These are phyloP conservation scores for Boechera retrofracta DNA, from an alignment of 345 rosid species.

Conservation along the genomic window DNA sequence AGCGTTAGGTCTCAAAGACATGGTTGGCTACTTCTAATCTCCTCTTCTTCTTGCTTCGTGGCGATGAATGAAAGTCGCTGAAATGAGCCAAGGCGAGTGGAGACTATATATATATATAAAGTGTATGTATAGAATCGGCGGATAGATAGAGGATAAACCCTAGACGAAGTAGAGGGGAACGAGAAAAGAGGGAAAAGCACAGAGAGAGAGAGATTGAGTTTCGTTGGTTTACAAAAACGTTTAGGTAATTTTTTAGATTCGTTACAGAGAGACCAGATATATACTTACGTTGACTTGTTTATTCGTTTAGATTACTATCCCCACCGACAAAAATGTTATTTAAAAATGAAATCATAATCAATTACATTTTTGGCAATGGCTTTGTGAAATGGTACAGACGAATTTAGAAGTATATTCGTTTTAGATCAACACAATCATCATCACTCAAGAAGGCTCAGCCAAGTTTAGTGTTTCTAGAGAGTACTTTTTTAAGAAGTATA, in stretches of 20 bases:
- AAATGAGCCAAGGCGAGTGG: neutral
- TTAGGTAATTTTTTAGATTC: neutral
- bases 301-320: too few relatives aligned
- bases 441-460: constrained; percentile 10
- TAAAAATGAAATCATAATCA: too few relatives aligned
- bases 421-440: constrained; percentile 17
- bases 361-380: neutral
- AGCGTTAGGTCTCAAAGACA: constrained; percentile 82
- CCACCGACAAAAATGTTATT: too few relatives aligned
- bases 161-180: constrained; percentile 26
- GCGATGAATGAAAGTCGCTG: neutral
- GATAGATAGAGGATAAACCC: constrained; percentile 40
- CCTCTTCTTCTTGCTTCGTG: constrained; percentile 3
- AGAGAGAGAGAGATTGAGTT: constrained; percentile 7
- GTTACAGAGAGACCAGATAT: neutral
- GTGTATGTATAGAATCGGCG: constrained; percentile 36
- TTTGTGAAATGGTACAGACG: constrained; percentile 9
- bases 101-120: neutral
- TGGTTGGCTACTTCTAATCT: constrained; percentile 37
- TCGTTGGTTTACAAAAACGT: constrained; percentile 30
- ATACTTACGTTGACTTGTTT: constrained; percentile 5
- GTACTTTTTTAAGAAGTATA: constrained; percentile 6
- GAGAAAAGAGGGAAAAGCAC: constrained; percentile 3
- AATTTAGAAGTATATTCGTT: constrained; percentile 21
- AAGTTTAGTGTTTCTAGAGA: neutral